Evolutionary conservation across 2,329 filamentous ascomycete species (phyloP).

Genomic region (Ophiostoma triangulosporum): DNA sequence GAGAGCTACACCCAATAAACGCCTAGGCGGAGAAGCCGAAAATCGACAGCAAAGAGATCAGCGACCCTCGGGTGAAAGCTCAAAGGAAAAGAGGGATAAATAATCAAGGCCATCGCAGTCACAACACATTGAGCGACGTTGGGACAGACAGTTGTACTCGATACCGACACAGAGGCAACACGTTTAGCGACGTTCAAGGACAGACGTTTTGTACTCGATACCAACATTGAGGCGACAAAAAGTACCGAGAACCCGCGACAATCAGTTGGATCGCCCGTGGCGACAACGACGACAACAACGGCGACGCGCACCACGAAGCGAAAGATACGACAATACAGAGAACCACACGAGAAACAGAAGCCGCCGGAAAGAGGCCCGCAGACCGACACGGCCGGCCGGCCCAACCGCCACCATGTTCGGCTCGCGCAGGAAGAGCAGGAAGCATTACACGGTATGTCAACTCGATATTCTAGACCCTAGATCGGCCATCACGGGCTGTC

Average conservation of each 20-base stretch:
- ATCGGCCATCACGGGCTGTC: neutral
- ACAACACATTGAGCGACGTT: too few relatives aligned
- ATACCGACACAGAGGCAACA: too few relatives aligned
- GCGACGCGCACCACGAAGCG: neutral
- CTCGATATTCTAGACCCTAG: conserved; percentile 4
- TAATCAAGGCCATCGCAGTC: too few relatives aligned
- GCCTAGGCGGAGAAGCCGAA: conserved; percentile 4
- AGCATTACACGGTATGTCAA: conserved; percentile 34
- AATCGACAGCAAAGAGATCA: neutral
- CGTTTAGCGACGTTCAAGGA: too few relatives aligned
- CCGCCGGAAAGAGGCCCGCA: neutral
- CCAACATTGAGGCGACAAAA: neutral
- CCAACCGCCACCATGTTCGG: conserved; percentile 27
- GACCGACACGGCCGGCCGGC: neutral
- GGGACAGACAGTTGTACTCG: too few relatives aligned
- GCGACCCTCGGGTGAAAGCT: too few relatives aligned
- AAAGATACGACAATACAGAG: neutral
- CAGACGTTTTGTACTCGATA: too few relatives aligned
- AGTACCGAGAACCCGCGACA: neutral
- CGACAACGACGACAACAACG: neutral
- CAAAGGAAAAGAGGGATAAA: too few relatives aligned
- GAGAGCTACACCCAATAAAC: neutral
- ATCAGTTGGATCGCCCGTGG: neutral
- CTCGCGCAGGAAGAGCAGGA: conserved; percentile 33
- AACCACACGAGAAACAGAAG: neutral